Evolutionary conservation across 805 yeast species (phyloP), one percentile per base, ranked within the genome.

Genomic region (Candida quercuum): DNA sequence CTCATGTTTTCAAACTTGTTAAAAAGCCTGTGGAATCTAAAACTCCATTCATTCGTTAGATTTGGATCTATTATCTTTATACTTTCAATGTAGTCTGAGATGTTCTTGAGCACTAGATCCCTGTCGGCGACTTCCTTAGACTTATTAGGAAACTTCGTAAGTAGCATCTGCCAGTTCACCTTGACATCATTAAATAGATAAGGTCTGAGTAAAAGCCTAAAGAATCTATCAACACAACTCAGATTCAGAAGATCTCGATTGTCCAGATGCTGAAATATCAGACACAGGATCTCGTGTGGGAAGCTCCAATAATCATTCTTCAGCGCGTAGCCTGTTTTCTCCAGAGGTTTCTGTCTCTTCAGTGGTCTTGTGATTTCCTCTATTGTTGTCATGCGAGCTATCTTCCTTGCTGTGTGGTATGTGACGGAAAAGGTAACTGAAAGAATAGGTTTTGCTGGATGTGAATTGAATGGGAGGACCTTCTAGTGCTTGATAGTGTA

Each of bases 21-120:
- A 10, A 57, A 55, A 16, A 60, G 37, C 14, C 41, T 37, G 21
- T 53, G 51, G 32, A 57, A 58, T n/a, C 56, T 56, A 36, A 57
- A 60, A 26, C 57, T 54, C 66, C 66, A 61, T 38, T 61, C 65
- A 28, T 54, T 47, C 18, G 52, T 52, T n/a, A 61, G 41, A 30
- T 59, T 52, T 8, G 51, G 42, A 14, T 59, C 53, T 7, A 51
- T 38, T 18, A 61, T 48, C 22, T 52, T 43, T n/a, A 61, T 32
- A 5, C 36, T 42, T 37, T 56, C 60, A n/a, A 58, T 51, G 33
- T 16, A 29, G 5, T 15, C 17, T 6, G 24, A 19, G 14, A 29
- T 29, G 13, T 9, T 13, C 16, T 29, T 29, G 5, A 29, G 23
- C 6, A 29, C 24, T 8, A 6, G 12, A 13, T 29, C 32, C 6